Evolutionary conservation across 495 filamentous ascomycete genomes (phyloP), one percentile per base, ranked within the genome.

Genomic region (Immersiella caudata): DNA sequence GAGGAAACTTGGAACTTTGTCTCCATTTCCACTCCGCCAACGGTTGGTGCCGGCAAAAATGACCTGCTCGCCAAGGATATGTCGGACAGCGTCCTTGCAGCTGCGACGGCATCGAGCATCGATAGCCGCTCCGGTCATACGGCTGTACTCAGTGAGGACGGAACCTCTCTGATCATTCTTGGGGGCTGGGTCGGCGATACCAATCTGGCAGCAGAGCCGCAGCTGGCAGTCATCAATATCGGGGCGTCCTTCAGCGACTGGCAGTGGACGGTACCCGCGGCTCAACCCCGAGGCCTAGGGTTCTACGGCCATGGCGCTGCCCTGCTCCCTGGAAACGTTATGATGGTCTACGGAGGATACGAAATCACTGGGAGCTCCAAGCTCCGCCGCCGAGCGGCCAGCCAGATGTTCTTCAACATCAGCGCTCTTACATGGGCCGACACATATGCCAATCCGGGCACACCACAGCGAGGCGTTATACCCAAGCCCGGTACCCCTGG

Each of bases 111-210:
- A 20, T 18, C 35, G 14, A 25, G 24, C n/a, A 59, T 96, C 16
- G 92, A 95, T 60, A 90, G 92, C 24, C 80, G 94, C 64, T 96
- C 93, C 3, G 94, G 94, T 1, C 94, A 98, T 70, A 92, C 90
- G 0, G 87, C 94, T 11, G 85, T 96, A 6, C 78, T 96, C 7
- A 91, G 88, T 2, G 82, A 87, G 49, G 93, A 97, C 76, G 93
- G 93, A 2, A 86, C 76, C 33, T 86, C 83, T 58, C 78, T 97
- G 12, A 80, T 96, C 55, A 80, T 98, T 4, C 85, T 92, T 71
- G 94, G 94, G 16, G 94, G 94, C 9, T 98, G 94, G 94, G 91
- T 96, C 14, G 94, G 94, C 16, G 88, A 96, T 77, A 80, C 87
- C 0, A 84, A 78, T 21, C 87, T 87, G 33, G 84, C 93, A 18